Percentiles rank a stretch among this genome's conserved stretches.
phyloP scores from a whole-genome alignment of 768 basidiomycete genomes.

The Agaricus subrufescens region DNA sequence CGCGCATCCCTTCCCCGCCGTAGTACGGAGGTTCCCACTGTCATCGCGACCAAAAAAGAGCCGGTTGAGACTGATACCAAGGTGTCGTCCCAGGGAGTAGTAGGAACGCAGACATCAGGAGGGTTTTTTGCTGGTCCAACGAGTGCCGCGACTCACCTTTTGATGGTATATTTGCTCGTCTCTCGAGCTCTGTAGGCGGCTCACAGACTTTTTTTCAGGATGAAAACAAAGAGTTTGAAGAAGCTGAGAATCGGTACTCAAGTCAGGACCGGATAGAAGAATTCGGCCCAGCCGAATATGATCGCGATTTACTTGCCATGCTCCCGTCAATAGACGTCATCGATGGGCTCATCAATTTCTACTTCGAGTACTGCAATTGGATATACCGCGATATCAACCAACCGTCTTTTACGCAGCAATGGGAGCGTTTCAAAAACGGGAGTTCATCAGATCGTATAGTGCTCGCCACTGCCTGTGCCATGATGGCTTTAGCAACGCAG shows the following conservation, averaged over 20 bases:
- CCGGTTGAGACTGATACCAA: conserved; percentile 45
- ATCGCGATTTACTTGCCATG: conserved; percentile 64
- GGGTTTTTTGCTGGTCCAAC: conserved; percentile 81
- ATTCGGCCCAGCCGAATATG: conserved; percentile 50
- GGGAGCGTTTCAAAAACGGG: conserved; percentile 73
- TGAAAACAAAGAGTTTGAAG: conserved; percentile 46
- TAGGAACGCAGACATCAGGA: conserved; percentile 59
- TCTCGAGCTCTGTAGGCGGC: neutral
- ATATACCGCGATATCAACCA: conserved; percentile 77
- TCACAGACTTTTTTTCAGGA: conserved; percentile 24
- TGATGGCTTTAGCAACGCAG: conserved; percentile 69
- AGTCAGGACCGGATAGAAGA: conserved; percentile 50
- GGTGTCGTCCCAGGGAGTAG: conserved; percentile 55
- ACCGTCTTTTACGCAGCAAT: conserved; percentile 53
- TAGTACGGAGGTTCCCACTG: conserved; percentile 28
- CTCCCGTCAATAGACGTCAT: conserved; percentile 66
- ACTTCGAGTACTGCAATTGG: conserved; percentile 88
- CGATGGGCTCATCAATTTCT: conserved; percentile 69
- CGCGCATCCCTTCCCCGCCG: conserved; percentile 31
- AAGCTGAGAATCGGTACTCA: conserved; percentile 46
- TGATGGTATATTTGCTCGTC: conserved; percentile 40
- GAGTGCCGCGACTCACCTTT: conserved; percentile 64
- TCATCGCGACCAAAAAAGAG: conserved; percentile 51
- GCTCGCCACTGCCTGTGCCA: conserved; percentile 66
- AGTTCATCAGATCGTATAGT: conserved; percentile 60